Conservation (phyloP, 495 filamentous ascomycete genomes). For the Tuber umbilicatum region DNA sequence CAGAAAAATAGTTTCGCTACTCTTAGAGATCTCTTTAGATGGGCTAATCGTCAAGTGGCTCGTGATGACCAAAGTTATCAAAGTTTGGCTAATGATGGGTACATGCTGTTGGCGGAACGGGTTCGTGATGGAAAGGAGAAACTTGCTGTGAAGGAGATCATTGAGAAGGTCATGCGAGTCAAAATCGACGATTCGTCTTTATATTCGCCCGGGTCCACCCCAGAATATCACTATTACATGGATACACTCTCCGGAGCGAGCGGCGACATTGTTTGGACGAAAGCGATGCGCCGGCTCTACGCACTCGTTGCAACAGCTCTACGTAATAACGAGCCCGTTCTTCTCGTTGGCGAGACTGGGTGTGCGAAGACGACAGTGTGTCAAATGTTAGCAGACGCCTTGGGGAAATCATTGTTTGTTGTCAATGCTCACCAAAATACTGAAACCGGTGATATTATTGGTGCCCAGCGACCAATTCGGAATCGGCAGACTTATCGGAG, state of each 20-base stretch:
- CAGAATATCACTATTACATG: constrained; percentile 52
- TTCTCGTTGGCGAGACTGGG: constrained; percentile 92
- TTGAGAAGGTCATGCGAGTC: constrained; percentile 89
- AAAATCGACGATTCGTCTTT: constrained; percentile 64
- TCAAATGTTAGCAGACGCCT: constrained; percentile 78
- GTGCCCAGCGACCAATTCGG: constrained; percentile 83
- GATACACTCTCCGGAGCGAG: constrained; percentile 30
- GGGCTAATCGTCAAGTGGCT: constrained; percentile 72
- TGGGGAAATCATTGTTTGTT: constrained; percentile 67
- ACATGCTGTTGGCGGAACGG: constrained; percentile 89
- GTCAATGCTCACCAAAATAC: constrained; percentile 97
- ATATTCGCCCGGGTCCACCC: constrained; percentile 54
- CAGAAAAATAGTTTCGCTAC: constrained; percentile 98
- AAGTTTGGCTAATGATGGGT: constrained; percentile 85
- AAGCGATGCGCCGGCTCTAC: constrained; percentile 84
- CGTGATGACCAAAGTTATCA: constrained; percentile 81
- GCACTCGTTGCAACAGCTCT: constrained; percentile 77
- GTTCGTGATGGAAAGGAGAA: constrained; percentile 88
- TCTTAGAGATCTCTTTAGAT: constrained; percentile 89
- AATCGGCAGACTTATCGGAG: constrained; percentile 67
- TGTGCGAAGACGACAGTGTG: constrained; percentile 96
- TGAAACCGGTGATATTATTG: constrained; percentile 94
- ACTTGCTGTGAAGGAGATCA: constrained; percentile 71
- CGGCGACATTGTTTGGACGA: constrained; percentile 78
- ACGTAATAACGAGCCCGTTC: constrained; percentile 83